A percentile compares a stretch with the other conserved stretches of the same genome.
These are phyloP conservation scores for Blastomyces percursus DNA, from an alignment of 2,329 filamentous ascomycete genomes.

Conservation along the genomic window DNA sequence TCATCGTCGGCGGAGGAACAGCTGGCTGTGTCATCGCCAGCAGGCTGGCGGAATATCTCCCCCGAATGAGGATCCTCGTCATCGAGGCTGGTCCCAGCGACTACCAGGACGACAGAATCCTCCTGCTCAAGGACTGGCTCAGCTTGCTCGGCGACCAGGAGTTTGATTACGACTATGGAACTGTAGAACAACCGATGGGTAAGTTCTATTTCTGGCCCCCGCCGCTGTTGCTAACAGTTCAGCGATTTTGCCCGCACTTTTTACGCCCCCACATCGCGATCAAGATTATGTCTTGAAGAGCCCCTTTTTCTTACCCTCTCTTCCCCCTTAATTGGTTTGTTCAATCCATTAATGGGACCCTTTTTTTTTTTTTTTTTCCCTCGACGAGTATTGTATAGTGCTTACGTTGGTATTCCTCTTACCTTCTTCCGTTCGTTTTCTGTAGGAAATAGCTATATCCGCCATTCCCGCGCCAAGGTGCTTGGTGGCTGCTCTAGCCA, in stretches of 20 bases:
- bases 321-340: background rate
- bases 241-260: background rate
- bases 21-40: slow-evolving; percentile 77
- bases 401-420: slow-evolving; percentile 3
- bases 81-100: slow-evolving; percentile 86
- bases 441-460: slow-evolving; percentile 76
- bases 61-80: slow-evolving; percentile 66
- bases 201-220: slow-evolving; percentile 19
- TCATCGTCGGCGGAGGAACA: slow-evolving; percentile 75
- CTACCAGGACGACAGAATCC: slow-evolving; percentile 75
- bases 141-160: slow-evolving; percentile 64
- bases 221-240: slow-evolving; percentile 3
- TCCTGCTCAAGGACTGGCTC: slow-evolving; percentile 80
- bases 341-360: background rate
- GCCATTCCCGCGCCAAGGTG: slow-evolving; percentile 85
- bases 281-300: background rate
- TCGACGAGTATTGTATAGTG: background rate
- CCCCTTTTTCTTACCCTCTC: background rate
- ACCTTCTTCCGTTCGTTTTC: background rate
- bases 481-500: slow-evolving; percentile 86
- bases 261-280: background rate
- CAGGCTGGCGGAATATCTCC: slow-evolving; percentile 70
- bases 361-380: background rate
- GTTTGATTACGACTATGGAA: slow-evolving; percentile 84
- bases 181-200: slow-evolving; percentile 75